Percentiles rank a stretch among this genome's conserved stretches.
Evolutionary conservation across 2,329 filamentous ascomycete genomes (phyloP).

Genomic region (Cordyceps cateniannulata): DNA sequence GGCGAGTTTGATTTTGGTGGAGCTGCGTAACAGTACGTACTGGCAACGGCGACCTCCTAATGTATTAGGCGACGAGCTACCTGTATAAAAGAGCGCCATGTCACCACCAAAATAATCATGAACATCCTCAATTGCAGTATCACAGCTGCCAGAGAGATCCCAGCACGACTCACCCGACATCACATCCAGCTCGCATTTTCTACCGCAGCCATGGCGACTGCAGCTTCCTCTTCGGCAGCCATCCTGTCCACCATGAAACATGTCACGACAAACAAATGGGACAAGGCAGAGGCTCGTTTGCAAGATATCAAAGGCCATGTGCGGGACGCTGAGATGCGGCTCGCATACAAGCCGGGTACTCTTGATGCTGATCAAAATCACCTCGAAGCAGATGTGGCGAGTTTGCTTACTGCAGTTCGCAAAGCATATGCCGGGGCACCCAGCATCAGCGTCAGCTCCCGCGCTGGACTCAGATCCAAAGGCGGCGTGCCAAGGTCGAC

Average conservation of each 20-base stretch:
- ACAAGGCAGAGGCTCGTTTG: constrained; percentile 7
- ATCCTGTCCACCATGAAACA: constrained; percentile 12
- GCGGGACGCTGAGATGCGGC: neutral
- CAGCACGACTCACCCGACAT: neutral
- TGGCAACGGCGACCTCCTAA: no score
- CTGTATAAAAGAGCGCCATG: neutral
- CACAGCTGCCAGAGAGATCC: neutral
- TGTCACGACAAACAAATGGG: constrained; percentile 9
- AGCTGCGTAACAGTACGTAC: neutral
- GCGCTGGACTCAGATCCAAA: neutral
- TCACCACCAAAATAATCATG: neutral
- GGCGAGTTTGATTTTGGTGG: neutral
- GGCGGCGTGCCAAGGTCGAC: neutral
- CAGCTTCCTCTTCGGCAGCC: constrained; percentile 4
- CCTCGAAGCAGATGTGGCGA: constrained; percentile 8
- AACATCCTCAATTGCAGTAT: neutral
- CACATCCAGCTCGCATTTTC: neutral
- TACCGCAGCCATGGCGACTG: constrained; percentile 8
- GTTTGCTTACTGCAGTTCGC: neutral
- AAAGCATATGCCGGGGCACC: neutral
- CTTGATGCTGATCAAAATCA: neutral
- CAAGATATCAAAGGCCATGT: neutral
- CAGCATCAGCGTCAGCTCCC: neutral
- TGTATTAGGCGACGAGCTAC: neutral
- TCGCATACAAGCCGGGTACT: neutral